Evolutionary conservation across 163 green algal species (phyloP), one percentile per base, ranked within the genome.

Genomic region (Chlorella variabilis): DNA sequence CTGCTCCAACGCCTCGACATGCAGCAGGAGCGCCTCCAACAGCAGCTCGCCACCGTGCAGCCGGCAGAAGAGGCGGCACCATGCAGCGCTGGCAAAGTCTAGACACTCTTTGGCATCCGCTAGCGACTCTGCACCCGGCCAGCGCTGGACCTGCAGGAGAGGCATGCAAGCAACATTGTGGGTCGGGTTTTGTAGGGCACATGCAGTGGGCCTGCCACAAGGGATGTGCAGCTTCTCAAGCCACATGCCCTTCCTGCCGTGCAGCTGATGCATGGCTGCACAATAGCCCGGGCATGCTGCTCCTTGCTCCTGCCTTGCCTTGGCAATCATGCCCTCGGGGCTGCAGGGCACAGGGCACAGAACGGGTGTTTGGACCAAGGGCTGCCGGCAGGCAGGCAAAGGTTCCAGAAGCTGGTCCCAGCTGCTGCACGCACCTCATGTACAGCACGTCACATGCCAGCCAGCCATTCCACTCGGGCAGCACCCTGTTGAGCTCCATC

Each of bases 21-120:
- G 86, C 86, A 84, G 48, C 33, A 75, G 63, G 59, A 87, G 78
- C 38, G 79, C 85, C 81, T 90, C 58, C 51, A 88, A 81, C 42
- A 89, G 84, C 69, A 90, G 74, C 65, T 77, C 49, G 5, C 67
- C 74, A 34, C 86, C 86, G n/a, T 85, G 83, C 77, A 89, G 77
- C 71, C 81, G 81, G 77, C 77, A 85, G 65, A 82, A 90, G 45
- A 90, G 73, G n/a, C 66, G 61, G 31, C 81, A 61, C 86, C 86
- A 90, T 67, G 71, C 59, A 23, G 80, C 63, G 36, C 62, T 75
- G 68, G 83, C 70, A 67, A 87, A 90, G 81, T 84, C 81, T 9
- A 90, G 78, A 73, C 80, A 86, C 77, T 87, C 83, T 74, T 84
- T 86, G 8, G 86, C 61, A 48, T 87, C 81, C 8, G 69, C 84